Evolutionary conservation across 495 filamentous ascomycete genomes (phyloP), one percentile per base, ranked within the genome.

Genomic region (Thozetella sp.): DNA sequence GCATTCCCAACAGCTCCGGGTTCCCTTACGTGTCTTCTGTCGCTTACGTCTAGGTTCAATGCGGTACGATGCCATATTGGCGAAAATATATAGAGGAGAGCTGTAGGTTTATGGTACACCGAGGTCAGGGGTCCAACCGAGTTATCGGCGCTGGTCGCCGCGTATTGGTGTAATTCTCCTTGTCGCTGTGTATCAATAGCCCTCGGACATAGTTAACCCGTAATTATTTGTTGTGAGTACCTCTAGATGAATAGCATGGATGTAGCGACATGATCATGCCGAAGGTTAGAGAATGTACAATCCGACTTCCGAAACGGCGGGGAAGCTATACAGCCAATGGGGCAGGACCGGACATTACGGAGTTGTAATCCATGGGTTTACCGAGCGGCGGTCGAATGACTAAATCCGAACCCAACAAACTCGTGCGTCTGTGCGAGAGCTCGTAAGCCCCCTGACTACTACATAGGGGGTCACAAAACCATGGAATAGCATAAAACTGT

Each of bases 1-100:
- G 66, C 81, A 83, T 58, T 81, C 80, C 78, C 79, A 82, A 58
- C 80, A 84, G 56, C 77, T 80, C n/a, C 67, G 72, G 1, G 79
- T 83, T 13, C 81, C 80, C 57, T 82, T 84, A 20, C 79, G 75
- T 30, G 81, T 58, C 63, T 74, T 71, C 60, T 71, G 55, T 50
- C 67, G 66, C 52, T 65, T 72, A 23, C 61, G 25, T 22, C 51
- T 58, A 12, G 65, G 34, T 3, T 37, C 30, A 37, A 37, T 37
- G 30, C 30, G 6, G 30, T 37, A 37, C 30, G 30, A 37, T 37
- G 30, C 6, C 30, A 37, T 37, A 15, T 6, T 37, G 30, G 30
- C 15, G 6, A 37, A 37, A 37, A 37, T 37, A 37, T 15, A 37
- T 37, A 15, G 30, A 37, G 15, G 6, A 15, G 30, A 37, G 6